phyloP scores from a whole-genome alignment of 139 green algal species.

The Pleodorina starrii region DNA sequence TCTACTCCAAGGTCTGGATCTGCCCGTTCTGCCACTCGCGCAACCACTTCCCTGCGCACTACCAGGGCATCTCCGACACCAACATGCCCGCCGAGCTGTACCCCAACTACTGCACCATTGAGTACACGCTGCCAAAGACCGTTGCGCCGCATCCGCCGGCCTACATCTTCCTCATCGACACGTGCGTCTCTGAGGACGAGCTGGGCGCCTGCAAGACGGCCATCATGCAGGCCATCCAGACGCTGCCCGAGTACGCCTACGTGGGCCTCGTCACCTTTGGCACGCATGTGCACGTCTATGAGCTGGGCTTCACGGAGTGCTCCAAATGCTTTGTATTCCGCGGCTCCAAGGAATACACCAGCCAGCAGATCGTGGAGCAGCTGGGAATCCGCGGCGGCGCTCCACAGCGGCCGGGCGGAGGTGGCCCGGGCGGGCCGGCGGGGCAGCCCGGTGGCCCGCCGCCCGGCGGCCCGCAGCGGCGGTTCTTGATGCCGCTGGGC shows the following conservation, averaged over 20 bases:
- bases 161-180: constrained; percentile 98
- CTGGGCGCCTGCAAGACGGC: constrained; percentile 83
- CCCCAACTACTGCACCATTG: constrained; percentile 95
- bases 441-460: constrained; percentile 2
- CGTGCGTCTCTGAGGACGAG: constrained; percentile 91
- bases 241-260: constrained; percentile 79
- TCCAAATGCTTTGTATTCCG: constrained; percentile 95
- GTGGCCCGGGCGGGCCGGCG: neutral
- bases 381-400: constrained; percentile 76
- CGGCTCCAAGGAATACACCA: constrained; percentile 92
- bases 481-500: constrained; percentile 82
- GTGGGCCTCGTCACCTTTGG: constrained; percentile 96
- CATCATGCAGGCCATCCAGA: constrained; percentile 80
- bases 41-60: constrained; percentile 98
- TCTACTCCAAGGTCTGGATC: constrained; percentile 92
- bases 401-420: constrained; percentile 18
- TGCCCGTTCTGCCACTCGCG: constrained; percentile 96
- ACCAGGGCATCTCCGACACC: constrained; percentile 89
- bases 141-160: constrained; percentile 79
- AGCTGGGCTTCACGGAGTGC: constrained; percentile 94
- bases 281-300: constrained; percentile 97
- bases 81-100: constrained; percentile 97
- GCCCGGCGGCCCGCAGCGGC: constrained; percentile 44
- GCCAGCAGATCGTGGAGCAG: constrained; percentile 76
- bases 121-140: constrained; percentile 90